Evolutionary conservation across 306 rosid species (phyloP).

Genomic region (Malus fusca): DNA sequence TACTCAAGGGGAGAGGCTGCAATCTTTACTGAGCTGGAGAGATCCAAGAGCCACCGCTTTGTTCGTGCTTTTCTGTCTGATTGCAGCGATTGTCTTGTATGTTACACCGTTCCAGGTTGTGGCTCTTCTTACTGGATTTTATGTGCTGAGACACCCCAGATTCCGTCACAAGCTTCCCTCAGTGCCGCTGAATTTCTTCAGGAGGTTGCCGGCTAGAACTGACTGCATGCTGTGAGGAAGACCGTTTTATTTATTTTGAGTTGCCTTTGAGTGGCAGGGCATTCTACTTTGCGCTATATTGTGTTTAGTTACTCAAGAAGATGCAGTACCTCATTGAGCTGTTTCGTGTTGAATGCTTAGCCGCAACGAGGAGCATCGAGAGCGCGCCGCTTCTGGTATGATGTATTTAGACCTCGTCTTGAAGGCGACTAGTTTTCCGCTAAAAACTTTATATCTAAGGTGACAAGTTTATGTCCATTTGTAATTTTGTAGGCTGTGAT

Average conservation of each 20-base stretch:
- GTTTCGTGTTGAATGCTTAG: slow-evolving; percentile 25
- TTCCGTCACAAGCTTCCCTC: slow-evolving; percentile 97
- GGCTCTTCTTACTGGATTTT: slow-evolving; percentile 79
- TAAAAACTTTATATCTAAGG: slow-evolving; percentile 22
- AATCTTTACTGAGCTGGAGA: slow-evolving; percentile 94
- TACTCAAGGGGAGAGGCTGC: slow-evolving; percentile 96
- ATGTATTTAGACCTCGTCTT: slow-evolving; percentile 26
- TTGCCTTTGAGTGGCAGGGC: slow-evolving; percentile 2
- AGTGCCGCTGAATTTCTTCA: slow-evolving; percentile 89
- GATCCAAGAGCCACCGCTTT: slow-evolving; percentile 94
- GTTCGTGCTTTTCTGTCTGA: slow-evolving; percentile 83
- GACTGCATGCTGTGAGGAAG: slow-evolving; percentile 84
- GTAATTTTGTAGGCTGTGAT: slow-evolving; percentile 62
- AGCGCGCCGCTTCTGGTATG: not conserved
- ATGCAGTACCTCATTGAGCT: slow-evolving; percentile 24
- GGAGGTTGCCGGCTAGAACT: slow-evolving; percentile 93
- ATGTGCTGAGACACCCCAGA: slow-evolving; percentile 87
- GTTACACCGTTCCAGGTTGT: slow-evolving; percentile 94
- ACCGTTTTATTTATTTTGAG: not conserved
- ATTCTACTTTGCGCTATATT: not conserved
- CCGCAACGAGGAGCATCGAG: slow-evolving; percentile 6
- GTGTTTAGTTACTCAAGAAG: slow-evolving; percentile 19
- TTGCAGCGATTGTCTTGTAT: slow-evolving; percentile 84
- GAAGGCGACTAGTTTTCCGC: slow-evolving; percentile 32
- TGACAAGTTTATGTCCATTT: slow-evolving; percentile 22